Percentiles rank a stretch among this genome's conserved stretches.
Evolutionary conservation across 371 early-diverging fungal genomes (phyloP).

Genomic region (Rhizopus sp.): DNA sequence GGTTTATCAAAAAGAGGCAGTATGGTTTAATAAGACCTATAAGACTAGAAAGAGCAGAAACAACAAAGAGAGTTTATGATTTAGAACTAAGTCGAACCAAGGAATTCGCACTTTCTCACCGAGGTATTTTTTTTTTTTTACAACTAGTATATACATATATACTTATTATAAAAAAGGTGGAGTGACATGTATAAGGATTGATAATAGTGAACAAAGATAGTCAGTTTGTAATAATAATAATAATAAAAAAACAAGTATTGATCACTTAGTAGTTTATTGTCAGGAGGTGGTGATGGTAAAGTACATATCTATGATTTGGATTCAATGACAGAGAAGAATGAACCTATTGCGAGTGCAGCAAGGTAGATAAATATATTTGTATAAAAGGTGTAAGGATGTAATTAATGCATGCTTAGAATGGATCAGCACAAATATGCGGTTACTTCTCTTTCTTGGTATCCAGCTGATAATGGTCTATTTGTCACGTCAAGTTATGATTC

Average conservation of each 20-base stretch:
- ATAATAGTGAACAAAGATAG: constrained; percentile 63
- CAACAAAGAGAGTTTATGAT: constrained; percentile 35
- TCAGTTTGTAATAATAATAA: constrained; percentile 26
- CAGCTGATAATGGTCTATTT: constrained; percentile 86
- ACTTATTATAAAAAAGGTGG: constrained; percentile 41
- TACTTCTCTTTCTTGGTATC: constrained; percentile 82
- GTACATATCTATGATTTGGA: constrained; percentile 76
- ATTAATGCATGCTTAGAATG: constrained; percentile 25
- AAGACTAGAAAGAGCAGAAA: constrained; percentile 38
- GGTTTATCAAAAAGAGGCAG: constrained; percentile 37
- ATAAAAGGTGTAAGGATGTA: neutral
- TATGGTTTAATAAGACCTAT: constrained; percentile 34
- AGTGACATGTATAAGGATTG: constrained; percentile 58
- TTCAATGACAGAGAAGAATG: constrained; percentile 34
- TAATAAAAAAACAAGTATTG: neutral
- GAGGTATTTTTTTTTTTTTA: constrained; percentile 27
- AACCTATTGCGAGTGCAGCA: constrained; percentile 47
- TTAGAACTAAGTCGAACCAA: constrained; percentile 41
- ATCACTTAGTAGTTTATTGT: constrained; percentile 50
- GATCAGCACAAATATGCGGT: constrained; percentile 67
- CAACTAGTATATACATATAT: neutral
- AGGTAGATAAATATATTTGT: constrained; percentile 32
- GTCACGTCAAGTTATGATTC: constrained; percentile 81
- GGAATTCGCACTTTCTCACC: constrained; percentile 36
- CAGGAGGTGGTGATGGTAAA: constrained; percentile 69